These are phyloP conservation scores for Termitomyces sp. DNA, from an alignment of 768 basidiomycete genomes.

Conservation along the genomic window DNA sequence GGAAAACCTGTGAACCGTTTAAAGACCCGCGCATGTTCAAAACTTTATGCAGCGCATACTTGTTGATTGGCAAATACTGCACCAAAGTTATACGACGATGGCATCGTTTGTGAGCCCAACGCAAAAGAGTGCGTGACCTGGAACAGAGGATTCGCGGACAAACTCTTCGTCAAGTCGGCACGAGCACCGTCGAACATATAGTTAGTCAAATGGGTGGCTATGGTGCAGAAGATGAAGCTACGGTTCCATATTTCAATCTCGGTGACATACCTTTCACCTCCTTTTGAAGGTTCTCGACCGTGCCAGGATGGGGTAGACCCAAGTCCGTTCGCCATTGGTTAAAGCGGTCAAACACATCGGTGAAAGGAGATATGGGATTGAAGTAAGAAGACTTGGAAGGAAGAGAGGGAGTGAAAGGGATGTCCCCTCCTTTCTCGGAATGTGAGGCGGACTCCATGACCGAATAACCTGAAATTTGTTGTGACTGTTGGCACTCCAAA, in stretches of 20 bases:
- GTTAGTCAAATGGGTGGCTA: constrained; percentile 89
- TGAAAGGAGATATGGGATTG: constrained; percentile 51
- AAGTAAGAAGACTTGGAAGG: constrained; percentile 30
- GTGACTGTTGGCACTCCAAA: constrained; percentile 21
- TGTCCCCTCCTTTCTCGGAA: constrained; percentile 36
- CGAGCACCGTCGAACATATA: constrained; percentile 97
- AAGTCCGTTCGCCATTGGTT: constrained; percentile 77
- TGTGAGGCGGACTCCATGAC: constrained; percentile 42
- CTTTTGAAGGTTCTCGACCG: constrained; percentile 87
- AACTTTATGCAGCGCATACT: constrained; percentile 34
- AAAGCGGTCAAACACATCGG: constrained; percentile 65
- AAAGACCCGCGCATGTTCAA: constrained; percentile 18
- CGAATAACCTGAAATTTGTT: constrained; percentile 13
- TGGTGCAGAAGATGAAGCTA: constrained; percentile 1
- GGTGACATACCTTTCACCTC: constrained; percentile 76
- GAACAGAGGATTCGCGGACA: constrained; percentile 93
- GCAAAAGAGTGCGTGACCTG: constrained; percentile 97
- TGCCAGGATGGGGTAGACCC: constrained; percentile 86
- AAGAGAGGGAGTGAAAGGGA: constrained; percentile 25
- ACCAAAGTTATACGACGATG: constrained; percentile 91
- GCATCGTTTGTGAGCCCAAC: constrained; percentile 77
- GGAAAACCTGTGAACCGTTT: constrained; percentile 54
- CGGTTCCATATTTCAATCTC: neutral
- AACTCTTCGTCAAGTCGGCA: constrained; percentile 90
- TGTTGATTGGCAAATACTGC: constrained; percentile 84